Conservation (phyloP, 1,139 yeast genomes). For the Groenewaldozyma auringiensis region DNA sequence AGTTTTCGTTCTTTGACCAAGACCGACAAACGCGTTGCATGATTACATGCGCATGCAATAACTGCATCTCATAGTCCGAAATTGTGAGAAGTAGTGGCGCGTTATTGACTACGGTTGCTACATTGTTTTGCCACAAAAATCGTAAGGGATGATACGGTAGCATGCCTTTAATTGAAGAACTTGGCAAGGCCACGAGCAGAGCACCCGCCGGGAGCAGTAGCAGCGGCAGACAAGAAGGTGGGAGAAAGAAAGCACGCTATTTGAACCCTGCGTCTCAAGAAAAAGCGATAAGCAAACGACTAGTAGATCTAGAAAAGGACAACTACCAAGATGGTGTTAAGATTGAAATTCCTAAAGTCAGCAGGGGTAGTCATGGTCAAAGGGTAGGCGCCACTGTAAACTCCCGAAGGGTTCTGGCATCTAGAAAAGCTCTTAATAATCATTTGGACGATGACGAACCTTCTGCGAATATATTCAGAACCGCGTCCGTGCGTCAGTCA, state of each 20-base stretch:
- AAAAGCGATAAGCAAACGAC: constrained; percentile 27
- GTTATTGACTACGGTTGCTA: too few species aligned
- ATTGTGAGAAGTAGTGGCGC: too few species aligned
- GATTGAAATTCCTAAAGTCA: constrained; percentile 33
- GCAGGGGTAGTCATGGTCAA: constrained; percentile 7
- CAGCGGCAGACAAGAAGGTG: not conserved
- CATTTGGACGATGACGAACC: constrained; percentile 37
- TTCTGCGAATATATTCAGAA: constrained; percentile 25
- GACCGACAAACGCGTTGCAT: too few species aligned
- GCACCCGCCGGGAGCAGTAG: constrained; percentile 1
- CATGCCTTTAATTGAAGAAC: constrained; percentile 11
- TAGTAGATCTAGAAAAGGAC: constrained; percentile 36
- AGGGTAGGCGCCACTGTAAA: constrained; percentile 26
- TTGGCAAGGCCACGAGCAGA: not conserved
- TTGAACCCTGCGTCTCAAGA: constrained; percentile 24
- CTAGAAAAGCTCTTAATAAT: constrained; percentile 34
- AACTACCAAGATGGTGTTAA: constrained; percentile 34
- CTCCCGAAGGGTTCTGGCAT: constrained; percentile 32
- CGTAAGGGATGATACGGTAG: too few species aligned
- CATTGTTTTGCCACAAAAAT: too few species aligned
- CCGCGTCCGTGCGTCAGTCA: constrained; percentile 29
- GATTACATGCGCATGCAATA: too few species aligned
- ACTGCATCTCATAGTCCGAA: too few species aligned
- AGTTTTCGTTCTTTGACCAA: too few species aligned
- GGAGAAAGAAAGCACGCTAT: not conserved